Evolutionary conservation across 192 early-diverging fungal species (phyloP).

Genomic region (Ambispora gerdemannii): DNA sequence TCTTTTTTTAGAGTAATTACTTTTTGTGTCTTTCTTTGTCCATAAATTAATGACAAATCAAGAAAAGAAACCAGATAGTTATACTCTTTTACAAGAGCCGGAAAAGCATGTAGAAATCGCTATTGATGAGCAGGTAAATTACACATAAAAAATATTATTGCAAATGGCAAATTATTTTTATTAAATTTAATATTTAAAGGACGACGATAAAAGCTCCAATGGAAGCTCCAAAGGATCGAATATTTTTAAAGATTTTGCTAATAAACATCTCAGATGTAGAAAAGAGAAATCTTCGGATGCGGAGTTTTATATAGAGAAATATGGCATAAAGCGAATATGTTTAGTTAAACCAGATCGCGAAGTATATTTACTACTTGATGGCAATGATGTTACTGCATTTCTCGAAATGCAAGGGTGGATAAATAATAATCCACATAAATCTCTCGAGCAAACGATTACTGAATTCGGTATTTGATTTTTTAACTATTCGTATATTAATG

Average conservation of each 20-base stretch:
- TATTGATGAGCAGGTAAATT: not conserved
- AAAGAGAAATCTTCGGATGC: not conserved
- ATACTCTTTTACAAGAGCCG: not conserved
- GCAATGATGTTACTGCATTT: conserved; percentile 35
- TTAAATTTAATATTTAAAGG: not conserved
- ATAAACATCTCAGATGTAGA: not conserved
- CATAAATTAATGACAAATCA: too few relatives aligned
- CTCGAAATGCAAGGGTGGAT: conserved; percentile 33
- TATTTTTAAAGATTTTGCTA: not conserved
- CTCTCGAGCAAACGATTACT: conserved; percentile 36
- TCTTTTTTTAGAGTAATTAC: too few relatives aligned
- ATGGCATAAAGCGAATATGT: conserved; percentile 23
- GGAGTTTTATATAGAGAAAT: not conserved
- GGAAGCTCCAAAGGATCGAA: too few relatives aligned
- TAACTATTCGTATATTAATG: not conserved
- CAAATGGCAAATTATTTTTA: not conserved
- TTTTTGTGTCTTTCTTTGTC: too few relatives aligned
- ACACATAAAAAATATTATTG: not conserved
- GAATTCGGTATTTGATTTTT: conserved; percentile 32
- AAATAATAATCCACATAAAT: conserved; percentile 28
- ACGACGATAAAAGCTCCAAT: not conserved
- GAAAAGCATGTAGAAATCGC: not conserved
- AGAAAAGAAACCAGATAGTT: not conserved
- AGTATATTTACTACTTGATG: conserved; percentile 34
- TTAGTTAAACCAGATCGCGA: conserved; percentile 27